phyloP scores from a whole-genome alignment of 202 grass and related monocot genomes.

The Eragrostis tef region DNA sequence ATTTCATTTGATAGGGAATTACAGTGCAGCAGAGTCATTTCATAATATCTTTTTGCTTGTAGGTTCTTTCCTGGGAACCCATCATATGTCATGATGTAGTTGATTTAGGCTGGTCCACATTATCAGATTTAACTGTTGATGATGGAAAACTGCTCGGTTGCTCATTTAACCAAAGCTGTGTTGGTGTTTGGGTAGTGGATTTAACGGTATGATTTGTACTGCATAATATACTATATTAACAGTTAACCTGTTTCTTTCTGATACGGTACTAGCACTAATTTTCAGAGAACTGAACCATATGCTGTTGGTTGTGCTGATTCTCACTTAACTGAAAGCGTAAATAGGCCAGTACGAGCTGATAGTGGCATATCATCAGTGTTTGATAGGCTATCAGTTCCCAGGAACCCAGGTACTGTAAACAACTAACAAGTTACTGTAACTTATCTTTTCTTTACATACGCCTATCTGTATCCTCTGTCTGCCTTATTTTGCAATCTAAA shows the following conservation, averaged over 20 bases:
- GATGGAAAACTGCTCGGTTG: slow-evolving; percentile 95
- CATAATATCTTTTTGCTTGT: slow-evolving; percentile 42
- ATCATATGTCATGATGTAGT: slow-evolving; percentile 77
- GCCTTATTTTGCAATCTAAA: slow-evolving; percentile 33
- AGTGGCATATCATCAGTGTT: slow-evolving; percentile 60
- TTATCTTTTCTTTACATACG: slow-evolving; percentile 12
- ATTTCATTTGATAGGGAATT: slow-evolving; percentile 20
- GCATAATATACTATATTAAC: slow-evolving; percentile 33
- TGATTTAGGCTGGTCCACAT: slow-evolving; percentile 85
- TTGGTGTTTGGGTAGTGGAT: slow-evolving; percentile 87
- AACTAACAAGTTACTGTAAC: slow-evolving; percentile 26
- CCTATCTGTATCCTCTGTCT: not conserved
- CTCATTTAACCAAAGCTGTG: slow-evolving; percentile 89
- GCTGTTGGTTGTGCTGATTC: slow-evolving; percentile 49
- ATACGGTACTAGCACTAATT: slow-evolving; percentile 42
- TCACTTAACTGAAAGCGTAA: slow-evolving; percentile 49
- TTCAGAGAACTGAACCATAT: slow-evolving; percentile 65
- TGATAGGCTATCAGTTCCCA: slow-evolving; percentile 63
- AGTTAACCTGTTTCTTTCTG: slow-evolving; percentile 38
- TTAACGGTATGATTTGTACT: slow-evolving; percentile 57
- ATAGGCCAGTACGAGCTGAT: slow-evolving; percentile 50
- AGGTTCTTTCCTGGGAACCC: slow-evolving; percentile 97
- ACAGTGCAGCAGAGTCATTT: not conserved
- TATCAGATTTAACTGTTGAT: slow-evolving; percentile 82
- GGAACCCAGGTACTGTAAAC: slow-evolving; percentile 47